Percentiles rank a stretch among this genome's conserved stretches.
Conservation (phyloP, 371 early-diverging fungal species). For the Lichtheimia hyalospora region DNA sequence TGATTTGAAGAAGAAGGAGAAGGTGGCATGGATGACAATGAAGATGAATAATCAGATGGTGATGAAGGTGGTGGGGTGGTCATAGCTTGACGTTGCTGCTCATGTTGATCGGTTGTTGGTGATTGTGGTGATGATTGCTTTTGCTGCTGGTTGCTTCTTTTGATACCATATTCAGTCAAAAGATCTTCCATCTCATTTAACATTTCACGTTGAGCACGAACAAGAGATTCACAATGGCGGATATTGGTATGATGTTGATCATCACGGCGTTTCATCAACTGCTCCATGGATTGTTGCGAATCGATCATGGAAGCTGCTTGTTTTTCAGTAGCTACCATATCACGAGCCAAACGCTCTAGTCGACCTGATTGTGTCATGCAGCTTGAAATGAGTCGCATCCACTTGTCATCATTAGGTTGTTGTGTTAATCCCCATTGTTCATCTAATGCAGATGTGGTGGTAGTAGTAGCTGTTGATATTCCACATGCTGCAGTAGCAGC, state of each 20-base stretch:
- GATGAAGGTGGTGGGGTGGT: slow-evolving; percentile 10
- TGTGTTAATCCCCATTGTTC: not conserved
- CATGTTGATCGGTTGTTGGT: not conserved
- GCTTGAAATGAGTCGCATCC: slow-evolving; percentile 7
- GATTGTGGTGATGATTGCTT: slow-evolving; percentile 1
- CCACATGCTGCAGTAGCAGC: slow-evolving; percentile 7
- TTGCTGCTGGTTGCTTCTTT: not conserved
- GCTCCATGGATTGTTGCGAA: slow-evolving; percentile 4
- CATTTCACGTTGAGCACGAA: slow-evolving; percentile 16
- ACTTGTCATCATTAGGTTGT: slow-evolving; percentile 3
- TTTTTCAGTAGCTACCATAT: slow-evolving; percentile 6
- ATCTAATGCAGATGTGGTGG: slow-evolving; percentile 1
- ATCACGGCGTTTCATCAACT: not conserved
- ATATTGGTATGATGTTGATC: slow-evolving; percentile 8
- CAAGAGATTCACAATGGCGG: slow-evolving; percentile 13
- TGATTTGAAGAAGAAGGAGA: not conserved
- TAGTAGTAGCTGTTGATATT: not conserved
- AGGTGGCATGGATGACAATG: slow-evolving; percentile 1
- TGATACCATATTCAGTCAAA: slow-evolving; percentile 4
- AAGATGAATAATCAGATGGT: slow-evolving; percentile 4
- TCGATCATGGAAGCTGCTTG: not conserved
- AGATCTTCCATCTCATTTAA: slow-evolving; percentile 16
- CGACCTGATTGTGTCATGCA: slow-evolving; percentile 10
- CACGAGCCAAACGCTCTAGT: slow-evolving; percentile 15
- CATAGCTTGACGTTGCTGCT: slow-evolving; percentile 3